These are phyloP conservation scores for Termitomyces sp. DNA, from an alignment of 768 basidiomycete genomes.

Conservation along the genomic window DNA sequence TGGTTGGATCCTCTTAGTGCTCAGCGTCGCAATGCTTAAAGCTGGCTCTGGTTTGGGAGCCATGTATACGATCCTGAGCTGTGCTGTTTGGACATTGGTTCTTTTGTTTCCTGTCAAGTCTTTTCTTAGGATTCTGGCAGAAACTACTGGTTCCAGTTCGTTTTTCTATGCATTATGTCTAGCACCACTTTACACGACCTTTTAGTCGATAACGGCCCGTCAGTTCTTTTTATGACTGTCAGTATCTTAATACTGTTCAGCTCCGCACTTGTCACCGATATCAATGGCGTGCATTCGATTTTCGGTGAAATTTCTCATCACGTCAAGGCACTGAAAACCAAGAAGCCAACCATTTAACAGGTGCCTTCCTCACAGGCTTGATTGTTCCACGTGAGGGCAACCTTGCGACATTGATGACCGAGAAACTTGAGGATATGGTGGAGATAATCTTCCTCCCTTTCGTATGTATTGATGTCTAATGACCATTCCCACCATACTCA, in stretches of 20 bases:
- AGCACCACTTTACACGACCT: not conserved
- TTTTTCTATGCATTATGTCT: not conserved
- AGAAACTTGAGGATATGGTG: conserved; percentile 94
- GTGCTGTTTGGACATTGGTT: conserved; percentile 76
- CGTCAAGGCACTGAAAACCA: not conserved
- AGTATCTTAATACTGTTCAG: conserved; percentile 78
- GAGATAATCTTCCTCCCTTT: conserved; percentile 85
- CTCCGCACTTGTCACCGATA: conserved; percentile 87
- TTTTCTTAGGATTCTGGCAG: conserved; percentile 65
- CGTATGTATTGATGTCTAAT: conserved; percentile 28
- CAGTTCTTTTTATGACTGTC: conserved; percentile 83
- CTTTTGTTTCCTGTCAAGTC: conserved; percentile 63
- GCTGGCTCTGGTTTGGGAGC: conserved; percentile 78
- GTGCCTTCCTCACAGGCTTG: conserved; percentile 77
- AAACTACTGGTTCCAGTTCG: conserved; percentile 66
- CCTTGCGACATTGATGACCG: conserved; percentile 77
- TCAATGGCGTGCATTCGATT: conserved; percentile 88
- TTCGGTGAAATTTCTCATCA: conserved; percentile 51
- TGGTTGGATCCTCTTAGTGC: conserved; percentile 83
- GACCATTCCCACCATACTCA: not conserved
- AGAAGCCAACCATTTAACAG: conserved; percentile 23
- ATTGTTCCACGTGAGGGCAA: conserved; percentile 86
- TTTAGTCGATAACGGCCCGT: conserved; percentile 68
- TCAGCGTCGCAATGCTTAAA: conserved; percentile 92
- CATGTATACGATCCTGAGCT: conserved; percentile 75